A percentile compares a stretch with the other conserved stretches of the same genome.
phyloP scores from a whole-genome alignment of 345 rosid genomes.

The Aquilaria malaccensis region DNA sequence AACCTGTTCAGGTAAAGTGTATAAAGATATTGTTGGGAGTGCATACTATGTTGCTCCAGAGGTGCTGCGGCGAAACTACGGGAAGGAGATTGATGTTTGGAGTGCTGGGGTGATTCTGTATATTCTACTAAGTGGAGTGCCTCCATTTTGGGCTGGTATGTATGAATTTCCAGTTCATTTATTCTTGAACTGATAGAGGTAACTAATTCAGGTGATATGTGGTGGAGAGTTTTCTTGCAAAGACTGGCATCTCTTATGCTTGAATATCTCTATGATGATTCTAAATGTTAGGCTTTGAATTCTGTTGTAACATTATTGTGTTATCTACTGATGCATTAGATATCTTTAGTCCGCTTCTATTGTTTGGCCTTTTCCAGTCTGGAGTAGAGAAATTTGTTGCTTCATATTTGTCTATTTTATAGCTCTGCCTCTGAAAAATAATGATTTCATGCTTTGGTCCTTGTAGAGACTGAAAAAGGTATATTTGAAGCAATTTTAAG shows the following conservation, averaged over 20 bases:
- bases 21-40: conserved; percentile 64
- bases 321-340: no score
- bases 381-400: background rate
- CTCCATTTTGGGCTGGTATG: conserved; percentile 97
- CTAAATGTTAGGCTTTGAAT: no score
- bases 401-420: background rate
- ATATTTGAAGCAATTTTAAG: conserved; percentile 44
- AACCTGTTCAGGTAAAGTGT: conserved; percentile 49
- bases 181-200: no score
- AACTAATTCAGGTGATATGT: background rate
- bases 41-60: conserved; percentile 95
- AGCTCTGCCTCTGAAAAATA: background rate
- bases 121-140: conserved; percentile 88
- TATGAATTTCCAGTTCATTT: background rate
- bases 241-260: no score
- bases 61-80: conserved; percentile 59
- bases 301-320: no score
- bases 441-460: background rate
- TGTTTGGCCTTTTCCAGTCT: no score
- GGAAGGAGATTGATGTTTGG: conserved; percentile 93
- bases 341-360: no score
- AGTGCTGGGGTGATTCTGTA: conserved; percentile 88
- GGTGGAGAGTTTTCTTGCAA: background rate
- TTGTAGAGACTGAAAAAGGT: conserved; percentile 63
- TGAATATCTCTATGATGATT: no score